phyloP scores from a whole-genome alignment of 192 early-diverging fungal genomes.

The Backusella parvicylindrica region DNA sequence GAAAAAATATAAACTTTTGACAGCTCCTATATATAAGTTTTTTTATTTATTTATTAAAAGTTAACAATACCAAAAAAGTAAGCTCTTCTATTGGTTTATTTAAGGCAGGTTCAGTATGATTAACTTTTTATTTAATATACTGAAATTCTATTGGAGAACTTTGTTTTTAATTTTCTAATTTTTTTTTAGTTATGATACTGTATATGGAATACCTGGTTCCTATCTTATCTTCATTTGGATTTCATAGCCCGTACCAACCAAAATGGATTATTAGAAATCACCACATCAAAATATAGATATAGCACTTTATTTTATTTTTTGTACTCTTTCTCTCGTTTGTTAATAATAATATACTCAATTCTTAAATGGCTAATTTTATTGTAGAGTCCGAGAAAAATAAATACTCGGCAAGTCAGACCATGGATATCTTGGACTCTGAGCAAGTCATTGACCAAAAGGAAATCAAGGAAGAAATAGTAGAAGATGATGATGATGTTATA shows the following conservation, averaged over 20 bases:
- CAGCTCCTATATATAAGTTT: too few relatives aligned
- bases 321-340: neutral
- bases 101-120: too few relatives aligned
- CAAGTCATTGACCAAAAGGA: neutral
- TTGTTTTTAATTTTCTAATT: too few relatives aligned
- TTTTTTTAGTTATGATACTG: too few relatives aligned
- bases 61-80: too few relatives aligned
- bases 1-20: too few relatives aligned
- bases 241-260: neutral
- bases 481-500: constrained; percentile 9
- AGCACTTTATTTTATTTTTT: neutral
- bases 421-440: neutral
- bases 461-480: neutral
- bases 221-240: neutral
- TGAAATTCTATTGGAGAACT: too few relatives aligned
- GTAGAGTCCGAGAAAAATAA: neutral
- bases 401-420: neutral
- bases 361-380: neutral
- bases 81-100: too few relatives aligned
- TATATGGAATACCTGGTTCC: neutral
- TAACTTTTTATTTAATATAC: too few relatives aligned
- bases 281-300: neutral
- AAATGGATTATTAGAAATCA: neutral
- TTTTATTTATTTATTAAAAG: too few relatives aligned
- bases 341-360: neutral